phyloP scores from a whole-genome alignment of 495 filamentous ascomycete genomes.

The Aspergillus steynii region DNA sequence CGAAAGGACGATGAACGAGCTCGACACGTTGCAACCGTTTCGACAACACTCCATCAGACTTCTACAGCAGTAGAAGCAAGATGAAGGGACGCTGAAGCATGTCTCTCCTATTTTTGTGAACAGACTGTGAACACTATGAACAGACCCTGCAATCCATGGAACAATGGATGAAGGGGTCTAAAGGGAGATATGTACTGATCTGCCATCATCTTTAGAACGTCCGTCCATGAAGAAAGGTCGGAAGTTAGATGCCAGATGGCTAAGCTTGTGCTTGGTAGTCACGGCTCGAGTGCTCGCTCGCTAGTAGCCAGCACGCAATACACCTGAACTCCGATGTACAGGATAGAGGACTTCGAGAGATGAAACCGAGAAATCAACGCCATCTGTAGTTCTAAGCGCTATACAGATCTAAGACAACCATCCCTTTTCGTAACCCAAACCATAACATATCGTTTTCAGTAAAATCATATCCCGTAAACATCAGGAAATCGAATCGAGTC shows the following conservation, averaged over 20 bases:
- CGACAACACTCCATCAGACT: background rate
- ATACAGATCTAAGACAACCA: background rate
- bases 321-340: background rate
- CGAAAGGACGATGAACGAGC: conserved; percentile 29
- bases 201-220: conserved; percentile 82
- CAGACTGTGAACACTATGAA: background rate
- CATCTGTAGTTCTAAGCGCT: background rate
- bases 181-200: conserved; percentile 39
- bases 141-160: conserved; percentile 29
- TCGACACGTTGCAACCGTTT: background rate
- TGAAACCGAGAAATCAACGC: background rate
- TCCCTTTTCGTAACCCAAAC: background rate
- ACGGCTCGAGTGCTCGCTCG: background rate
- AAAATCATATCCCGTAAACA: background rate
- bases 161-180: conserved; percentile 29
- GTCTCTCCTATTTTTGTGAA: conserved; percentile 33
- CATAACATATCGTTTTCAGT: background rate
- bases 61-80: background rate
- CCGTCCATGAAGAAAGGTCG: conserved; percentile 54
- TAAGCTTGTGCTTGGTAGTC: background rate
- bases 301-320: background rate
- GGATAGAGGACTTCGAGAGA: background rate
- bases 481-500: background rate
- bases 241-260: conserved; percentile 62
- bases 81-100: conserved; percentile 16